phyloP scores from a whole-genome alignment of 2,329 filamentous ascomycete species.

The Nemania sp. region DNA sequence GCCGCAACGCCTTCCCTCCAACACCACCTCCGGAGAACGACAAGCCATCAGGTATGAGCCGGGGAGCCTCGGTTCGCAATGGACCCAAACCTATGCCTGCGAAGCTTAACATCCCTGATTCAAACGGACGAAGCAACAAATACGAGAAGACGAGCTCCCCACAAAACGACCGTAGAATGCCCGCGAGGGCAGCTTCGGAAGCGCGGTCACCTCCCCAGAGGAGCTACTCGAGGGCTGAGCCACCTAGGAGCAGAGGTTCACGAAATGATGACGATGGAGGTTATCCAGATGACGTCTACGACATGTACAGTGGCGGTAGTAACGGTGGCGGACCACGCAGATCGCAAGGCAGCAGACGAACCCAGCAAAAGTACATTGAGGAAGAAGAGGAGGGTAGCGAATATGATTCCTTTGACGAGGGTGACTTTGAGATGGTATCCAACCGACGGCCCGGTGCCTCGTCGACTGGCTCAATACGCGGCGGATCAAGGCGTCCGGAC shows the following conservation, averaged over 20 bases:
- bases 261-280: conserved; percentile 67
- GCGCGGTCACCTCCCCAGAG: conserved; percentile 61
- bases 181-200: conserved; percentile 57
- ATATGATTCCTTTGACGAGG: conserved; percentile 79
- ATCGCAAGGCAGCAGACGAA: conserved; percentile 57
- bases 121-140: conserved; percentile 62
- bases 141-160: conserved; percentile 67
- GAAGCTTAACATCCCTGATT: conserved; percentile 71
- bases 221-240: conserved; percentile 56
- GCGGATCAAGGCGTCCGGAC: conserved; percentile 71
- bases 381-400: conserved; percentile 83
- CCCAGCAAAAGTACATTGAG: conserved; percentile 75
- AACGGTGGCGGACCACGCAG: conserved; percentile 54
- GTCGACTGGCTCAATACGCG: conserved; percentile 61
- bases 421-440: conserved; percentile 83
- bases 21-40: conserved; percentile 96
- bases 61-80: conserved; percentile 71
- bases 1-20: conserved; percentile 90
- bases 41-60: conserved; percentile 63
- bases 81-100: conserved; percentile 71
- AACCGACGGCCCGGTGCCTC: conserved; percentile 61
- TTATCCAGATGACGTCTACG: conserved; percentile 78
- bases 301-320: conserved; percentile 65
- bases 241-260: conserved; percentile 51
- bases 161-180: conserved; percentile 54